A percentile compares a stretch with the other conserved stretches of the same genome.
Evolutionary conservation across 257 asterid species (phyloP).

Genomic region (Misopates orontium): DNA sequence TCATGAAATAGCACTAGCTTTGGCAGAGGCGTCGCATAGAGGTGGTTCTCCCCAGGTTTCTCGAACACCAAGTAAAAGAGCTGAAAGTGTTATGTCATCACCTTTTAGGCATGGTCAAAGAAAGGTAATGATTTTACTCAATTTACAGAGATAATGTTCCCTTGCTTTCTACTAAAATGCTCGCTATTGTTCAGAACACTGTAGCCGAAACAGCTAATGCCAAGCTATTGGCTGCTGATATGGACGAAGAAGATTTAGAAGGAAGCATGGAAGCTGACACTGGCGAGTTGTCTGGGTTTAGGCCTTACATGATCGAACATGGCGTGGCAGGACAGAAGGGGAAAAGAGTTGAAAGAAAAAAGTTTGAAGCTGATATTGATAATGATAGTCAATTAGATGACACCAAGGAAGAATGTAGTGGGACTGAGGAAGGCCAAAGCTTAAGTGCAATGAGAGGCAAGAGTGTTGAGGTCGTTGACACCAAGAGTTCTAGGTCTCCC

Average conservation of each 20-base stretch:
- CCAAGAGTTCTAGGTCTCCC: conserved; percentile 45
- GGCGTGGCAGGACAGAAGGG: conserved; percentile 40
- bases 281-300: conserved; percentile 57
- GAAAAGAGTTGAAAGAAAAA: conserved; percentile 43
- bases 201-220: conserved; percentile 39
- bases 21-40: conserved; percentile 88
- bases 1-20: conserved; percentile 79
- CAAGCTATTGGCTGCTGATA: conserved; percentile 55
- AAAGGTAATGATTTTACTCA: conserved; percentile 51
- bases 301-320: conserved; percentile 39
- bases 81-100: conserved; percentile 72
- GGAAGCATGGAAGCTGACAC: conserved; percentile 79
- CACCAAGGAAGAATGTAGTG: conserved; percentile 78
- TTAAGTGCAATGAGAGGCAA: conserved; percentile 45
- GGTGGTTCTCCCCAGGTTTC: conserved; percentile 92
- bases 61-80: conserved; percentile 71
- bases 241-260: conserved; percentile 77
- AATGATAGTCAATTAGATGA: conserved; percentile 58
- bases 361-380: conserved; percentile 46
- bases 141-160: conserved; percentile 12
- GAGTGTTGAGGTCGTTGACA: conserved; percentile 39
- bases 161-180: conserved; percentile 28
- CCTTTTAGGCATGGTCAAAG: conserved; percentile 66
- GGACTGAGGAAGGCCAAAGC: conserved; percentile 70
- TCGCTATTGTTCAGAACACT: conserved; percentile 42